phyloP scores from a whole-genome alignment of 2,329 filamentous ascomycete genomes.

The Botrytis aclada region DNA sequence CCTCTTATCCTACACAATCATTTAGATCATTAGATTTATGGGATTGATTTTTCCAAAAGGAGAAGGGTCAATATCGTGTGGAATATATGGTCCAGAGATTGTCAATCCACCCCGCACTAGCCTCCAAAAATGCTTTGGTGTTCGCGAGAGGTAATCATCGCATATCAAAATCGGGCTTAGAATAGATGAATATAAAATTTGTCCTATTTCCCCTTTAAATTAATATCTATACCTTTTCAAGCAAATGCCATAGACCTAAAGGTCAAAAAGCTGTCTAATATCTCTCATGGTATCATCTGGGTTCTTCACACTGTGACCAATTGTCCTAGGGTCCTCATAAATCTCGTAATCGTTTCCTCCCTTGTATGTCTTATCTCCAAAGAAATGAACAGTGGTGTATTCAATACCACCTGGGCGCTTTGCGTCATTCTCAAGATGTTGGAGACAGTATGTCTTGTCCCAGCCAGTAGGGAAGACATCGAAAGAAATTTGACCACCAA shows the following conservation, averaged over 20 bases:
- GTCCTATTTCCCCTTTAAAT: neutral
- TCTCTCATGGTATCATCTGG: slow-evolving; percentile 80
- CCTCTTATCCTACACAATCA: neutral
- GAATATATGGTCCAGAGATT: neutral
- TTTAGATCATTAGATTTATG: neutral
- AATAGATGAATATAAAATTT: neutral
- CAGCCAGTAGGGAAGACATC: slow-evolving; percentile 95
- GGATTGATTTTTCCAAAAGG: neutral
- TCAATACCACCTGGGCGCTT: slow-evolving; percentile 64
- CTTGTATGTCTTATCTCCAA: slow-evolving; percentile 89
- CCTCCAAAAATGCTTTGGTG: neutral
- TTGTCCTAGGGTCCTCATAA: slow-evolving; percentile 74
- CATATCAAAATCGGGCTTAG: neutral
- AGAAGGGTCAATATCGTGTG: neutral
- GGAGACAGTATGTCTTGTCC: slow-evolving; percentile 98
- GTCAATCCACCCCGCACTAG: neutral
- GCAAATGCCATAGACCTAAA: slow-evolving; percentile 44
- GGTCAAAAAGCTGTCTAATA: slow-evolving; percentile 75
- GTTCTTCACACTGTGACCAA: slow-evolving; percentile 77
- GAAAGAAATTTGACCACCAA: slow-evolving; percentile 97
- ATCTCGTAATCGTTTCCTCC: slow-evolving; percentile 98
- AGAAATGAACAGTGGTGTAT: slow-evolving; percentile 93
- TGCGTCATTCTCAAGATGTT: slow-evolving; percentile 80
- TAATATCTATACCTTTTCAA: neutral
- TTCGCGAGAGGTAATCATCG: neutral